Base-by-base conservation (phyloP, 768 basidiomycete species). In the Asterophora parasitica region DNA sequence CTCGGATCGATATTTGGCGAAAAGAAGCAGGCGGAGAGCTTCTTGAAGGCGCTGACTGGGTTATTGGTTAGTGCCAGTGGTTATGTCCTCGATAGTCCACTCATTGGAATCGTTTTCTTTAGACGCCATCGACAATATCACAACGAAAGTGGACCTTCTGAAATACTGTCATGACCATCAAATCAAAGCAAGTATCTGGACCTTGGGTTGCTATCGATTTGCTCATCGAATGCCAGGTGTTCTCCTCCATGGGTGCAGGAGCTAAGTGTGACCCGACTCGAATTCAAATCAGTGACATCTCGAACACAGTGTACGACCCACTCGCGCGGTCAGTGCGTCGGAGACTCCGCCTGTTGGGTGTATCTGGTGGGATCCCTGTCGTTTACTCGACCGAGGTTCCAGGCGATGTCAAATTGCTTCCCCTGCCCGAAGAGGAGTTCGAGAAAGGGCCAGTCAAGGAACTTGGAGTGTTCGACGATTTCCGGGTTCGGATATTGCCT, bases 121-220 rank as follows among this genome's bases (percentile, higher is more conserved):
- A 82, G 95, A 99, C 65, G 93, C 93, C 4, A 99, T 98, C 50
- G 95, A 98, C 67, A 98, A 99, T 61, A 95, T 98, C 52, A 79
- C 88, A 39, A 95, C 95, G 0, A 98, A 99, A 63, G 92, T 96
- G 9, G 94, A 98, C 58, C 73, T 98, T 36, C 76, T 99, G 7
- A 82, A 88, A 48, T 86, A 94, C 64, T 99, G 95, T 58, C 79
- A 88, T 57, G 79, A 84, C 46, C 73, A 85, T 53, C 61, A 74
- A 13, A 82, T 98, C 65, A 92, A 89, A 72, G 91, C 88, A 39
- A 2, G 64, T 51, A 19, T 10, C 15, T 26, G n/a, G 42, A 54
- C n/a, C 42, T 9, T 38, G n/a, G n/a, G 33, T 15, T 30, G 28
- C 15, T 23, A 30, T 12, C 7, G 11, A 48, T 10, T 46, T 41